These are phyloP conservation scores for Diaporthe eres DNA, from an alignment of 2,329 filamentous ascomycete genomes.

Conservation along the genomic window DNA sequence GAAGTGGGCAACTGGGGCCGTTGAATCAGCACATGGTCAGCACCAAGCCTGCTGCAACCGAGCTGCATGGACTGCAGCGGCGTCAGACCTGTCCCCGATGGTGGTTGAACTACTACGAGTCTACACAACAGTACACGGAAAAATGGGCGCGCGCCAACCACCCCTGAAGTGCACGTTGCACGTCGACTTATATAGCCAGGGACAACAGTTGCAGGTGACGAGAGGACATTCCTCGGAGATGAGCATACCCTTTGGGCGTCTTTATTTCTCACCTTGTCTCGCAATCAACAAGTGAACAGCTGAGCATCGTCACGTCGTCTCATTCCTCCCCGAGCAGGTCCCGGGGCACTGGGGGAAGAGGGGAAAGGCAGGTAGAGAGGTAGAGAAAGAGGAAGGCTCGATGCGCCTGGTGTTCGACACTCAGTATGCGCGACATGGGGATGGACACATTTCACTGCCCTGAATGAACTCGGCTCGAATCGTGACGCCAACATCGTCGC, in stretches of 20 bases:
- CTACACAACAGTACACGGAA: not conserved
- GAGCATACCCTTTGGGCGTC: slow-evolving; percentile 11
- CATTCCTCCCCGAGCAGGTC: not conserved
- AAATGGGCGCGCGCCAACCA: not conserved
- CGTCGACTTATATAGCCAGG: not conserved
- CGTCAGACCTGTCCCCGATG: not conserved
- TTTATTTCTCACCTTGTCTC: too few species aligned
- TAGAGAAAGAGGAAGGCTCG: not conserved
- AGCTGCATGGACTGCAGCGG: not conserved
- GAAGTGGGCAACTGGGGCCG: not conserved
- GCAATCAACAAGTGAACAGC: not conserved
- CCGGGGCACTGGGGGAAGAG: not conserved
- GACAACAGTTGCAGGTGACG: not conserved
- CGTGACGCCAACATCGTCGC: not conserved
- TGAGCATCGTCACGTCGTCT: not conserved
- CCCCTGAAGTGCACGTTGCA: not conserved
- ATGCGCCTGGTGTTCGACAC: not conserved
- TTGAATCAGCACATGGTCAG: slow-evolving; percentile 21
- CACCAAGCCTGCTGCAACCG: not conserved
- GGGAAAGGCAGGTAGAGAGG: not conserved
- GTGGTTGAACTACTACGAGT: not conserved
- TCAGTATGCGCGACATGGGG: not conserved
- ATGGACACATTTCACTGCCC: not conserved
- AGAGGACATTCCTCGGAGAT: slow-evolving; percentile 3
- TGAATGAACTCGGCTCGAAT: not conserved